These are phyloP conservation scores for Mucor racemosus DNA, from an alignment of 371 early-diverging fungal species.

Conservation along the genomic window DNA sequence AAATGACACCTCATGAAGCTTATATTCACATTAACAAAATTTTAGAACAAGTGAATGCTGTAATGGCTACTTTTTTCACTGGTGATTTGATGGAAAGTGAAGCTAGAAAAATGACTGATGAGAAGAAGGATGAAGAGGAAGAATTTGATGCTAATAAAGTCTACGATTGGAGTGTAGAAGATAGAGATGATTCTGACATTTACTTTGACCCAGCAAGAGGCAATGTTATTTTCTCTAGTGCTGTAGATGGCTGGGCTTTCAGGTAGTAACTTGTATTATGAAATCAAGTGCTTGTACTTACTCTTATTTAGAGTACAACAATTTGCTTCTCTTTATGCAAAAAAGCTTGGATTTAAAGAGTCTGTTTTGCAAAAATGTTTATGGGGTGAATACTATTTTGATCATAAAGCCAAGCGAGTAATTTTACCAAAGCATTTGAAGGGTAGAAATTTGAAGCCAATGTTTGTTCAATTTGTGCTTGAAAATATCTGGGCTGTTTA, in stretches of 20 bases:
- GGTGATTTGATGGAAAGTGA: constrained; percentile 90
- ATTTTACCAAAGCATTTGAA: constrained; percentile 84
- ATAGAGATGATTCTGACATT: constrained; percentile 88
- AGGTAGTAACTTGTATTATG: constrained; percentile 46
- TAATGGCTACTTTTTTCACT: constrained; percentile 92
- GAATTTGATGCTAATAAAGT: constrained; percentile 50
- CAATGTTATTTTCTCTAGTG: constrained; percentile 95
- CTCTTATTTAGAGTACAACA: constrained; percentile 69
- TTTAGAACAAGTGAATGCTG: constrained; percentile 94
- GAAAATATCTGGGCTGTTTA: constrained; percentile 97
- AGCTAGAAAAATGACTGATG: constrained; percentile 69
- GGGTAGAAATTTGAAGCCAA: constrained; percentile 83
- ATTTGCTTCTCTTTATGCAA: constrained; percentile 90
- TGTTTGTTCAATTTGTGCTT: constrained; percentile 96
- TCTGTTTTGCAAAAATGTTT: constrained; percentile 72
- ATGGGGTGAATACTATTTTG: constrained; percentile 98
- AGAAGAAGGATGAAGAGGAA: constrained; percentile 42
- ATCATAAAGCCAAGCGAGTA: constrained; percentile 91
- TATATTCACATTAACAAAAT: constrained; percentile 89
- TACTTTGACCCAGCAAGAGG: constrained; percentile 95
- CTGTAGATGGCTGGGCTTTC: constrained; percentile 99
- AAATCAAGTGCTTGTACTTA: too few species aligned
- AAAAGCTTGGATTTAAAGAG: constrained; percentile 90
- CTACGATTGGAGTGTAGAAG: constrained; percentile 85
- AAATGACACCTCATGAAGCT: constrained; percentile 91